Evolutionary conservation across 2,329 filamentous ascomycete species (phyloP), one percentile per base, ranked within the genome.

Genomic region (Tolypocladium tundrense): DNA sequence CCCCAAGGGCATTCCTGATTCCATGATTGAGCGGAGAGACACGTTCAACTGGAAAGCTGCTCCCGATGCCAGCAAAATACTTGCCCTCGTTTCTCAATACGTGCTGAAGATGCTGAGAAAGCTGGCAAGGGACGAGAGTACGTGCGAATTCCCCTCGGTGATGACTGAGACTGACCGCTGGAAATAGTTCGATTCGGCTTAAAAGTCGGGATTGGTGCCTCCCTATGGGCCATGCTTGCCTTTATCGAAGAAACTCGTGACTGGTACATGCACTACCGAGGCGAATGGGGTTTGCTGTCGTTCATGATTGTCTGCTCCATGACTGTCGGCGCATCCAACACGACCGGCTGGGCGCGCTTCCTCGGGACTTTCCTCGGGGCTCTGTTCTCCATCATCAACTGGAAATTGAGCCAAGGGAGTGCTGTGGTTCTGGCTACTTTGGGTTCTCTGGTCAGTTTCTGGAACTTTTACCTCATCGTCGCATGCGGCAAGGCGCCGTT

Each of bases 221-320:
- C 90, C 7, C 72, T 96, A 0, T 96, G 91, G 74, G 91, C 89
- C 21, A 82, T 92, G 68, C 87, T 92, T 62, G 86, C 91, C 3
- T 97, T 95, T 66, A 78, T 96, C 35, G 80, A 84, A 1, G 75
- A 80, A 13, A 93, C 90, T 1, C 79, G 90, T 57, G 87, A 88
- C 0, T 79, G 87, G 31, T 97, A 96, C 69, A 79, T 83, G 42
- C 87, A 88, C 65, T 96, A 90, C 87, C 81, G 91, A 66, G 91
- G 91, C 39, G 92, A 97, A 76, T 97, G 92, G 92, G 92, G 92
- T n/a, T 78, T 97, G 5, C 74, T 96, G 54, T 94, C 90, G 0
- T 96, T 95, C 75, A 96, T 96, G 91, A 84, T 96, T 68, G 92
- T 97, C 27, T 96, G 91, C 70, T 91, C 88, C 35, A 96, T 96